Base-by-base conservation (phyloP, 352 stramenopile species). In the Elongisporangium prolatum region DNA sequence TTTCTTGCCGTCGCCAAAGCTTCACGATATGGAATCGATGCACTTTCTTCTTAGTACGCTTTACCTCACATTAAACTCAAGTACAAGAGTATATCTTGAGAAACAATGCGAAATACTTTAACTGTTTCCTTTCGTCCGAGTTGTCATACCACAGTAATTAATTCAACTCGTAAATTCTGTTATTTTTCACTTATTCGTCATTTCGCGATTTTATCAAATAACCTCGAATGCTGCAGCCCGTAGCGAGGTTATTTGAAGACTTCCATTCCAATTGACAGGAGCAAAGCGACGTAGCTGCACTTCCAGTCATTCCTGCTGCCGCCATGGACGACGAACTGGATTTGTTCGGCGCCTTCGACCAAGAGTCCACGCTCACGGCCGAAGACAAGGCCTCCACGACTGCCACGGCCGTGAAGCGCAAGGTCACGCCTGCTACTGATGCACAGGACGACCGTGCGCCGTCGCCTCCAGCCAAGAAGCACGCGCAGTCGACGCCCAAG, bases 281-380 rank as follows among this genome's bases (percentile, higher is more conserved):
- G 34, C 34, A 44, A 44, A 44, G 34, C 34, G 34, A 44, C 34
- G 34, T 44, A 44, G 34, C 34, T 44, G 34, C 34, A 44, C 34
- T 44, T 44, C 34, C 34, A 44, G 34, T 44, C 34, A 52, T 52
- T 52, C 48, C 21, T 25, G 7, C 52, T 20, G 20, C 53, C 18
- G 40, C 40, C 17, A 62, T 61, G 62, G 89, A 97, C 66, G 88
- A 97, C 56, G 79, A 98, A 21, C 78, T 98, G 34, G 94, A 97
- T 67, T 72, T 98, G 51, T 98, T 98, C 71, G 89, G 89, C 49
- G 94, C 91, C 44, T 97, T 98, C 63, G 94, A 98, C 59, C 91
- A 93, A 57, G 71, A 68, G 53, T 80, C 77, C 64, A 94, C 71
- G 61, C 76, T 89, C 18, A 80, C 74, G 9, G 61, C 68, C n/a